Evolutionary conservation across 768 basidiomycete species (phyloP).

Genomic region (Holtermanniella nyarrowii): DNA sequence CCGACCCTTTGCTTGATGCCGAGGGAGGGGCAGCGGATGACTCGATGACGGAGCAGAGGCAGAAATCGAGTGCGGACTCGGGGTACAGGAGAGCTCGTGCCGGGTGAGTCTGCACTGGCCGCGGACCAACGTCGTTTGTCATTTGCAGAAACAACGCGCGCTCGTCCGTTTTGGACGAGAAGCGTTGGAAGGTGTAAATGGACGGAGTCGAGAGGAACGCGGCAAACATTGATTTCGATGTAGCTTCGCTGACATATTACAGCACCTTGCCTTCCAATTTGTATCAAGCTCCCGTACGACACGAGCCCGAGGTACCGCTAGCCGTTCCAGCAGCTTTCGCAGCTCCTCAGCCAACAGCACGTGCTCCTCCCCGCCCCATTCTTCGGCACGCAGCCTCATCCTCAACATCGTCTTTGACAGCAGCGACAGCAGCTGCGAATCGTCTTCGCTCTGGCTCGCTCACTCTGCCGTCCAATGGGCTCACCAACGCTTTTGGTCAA

Average conservation of each 20-base stretch:
- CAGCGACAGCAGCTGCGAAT: slow-evolving; percentile 43
- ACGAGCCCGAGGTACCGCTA: slow-evolving; percentile 53
- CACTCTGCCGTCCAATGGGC: slow-evolving; percentile 62
- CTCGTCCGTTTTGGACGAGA: too few relatives aligned
- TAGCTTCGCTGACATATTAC: neutral
- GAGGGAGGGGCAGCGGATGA: slow-evolving; percentile 47
- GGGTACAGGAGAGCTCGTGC: slow-evolving; percentile 92
- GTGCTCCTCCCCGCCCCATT: slow-evolving; percentile 19
- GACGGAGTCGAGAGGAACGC: too few relatives aligned
- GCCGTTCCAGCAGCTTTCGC: slow-evolving; percentile 49
- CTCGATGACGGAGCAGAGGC: neutral
- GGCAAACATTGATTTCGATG: too few relatives aligned
- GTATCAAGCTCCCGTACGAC: slow-evolving; percentile 72
- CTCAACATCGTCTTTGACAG: slow-evolving; percentile 20
- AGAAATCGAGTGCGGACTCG: slow-evolving; percentile 26
- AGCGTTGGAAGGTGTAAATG: too few relatives aligned
- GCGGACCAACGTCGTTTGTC: neutral
- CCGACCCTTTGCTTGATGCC: slow-evolving; percentile 46
- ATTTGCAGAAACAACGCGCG: neutral
- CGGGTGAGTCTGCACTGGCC: slow-evolving; percentile 45
- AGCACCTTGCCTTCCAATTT: slow-evolving; percentile 89
- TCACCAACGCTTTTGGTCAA: slow-evolving; percentile 74
- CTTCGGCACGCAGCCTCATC: slow-evolving; percentile 34
- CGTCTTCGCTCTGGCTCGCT: slow-evolving; percentile 87
- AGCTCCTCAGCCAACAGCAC: slow-evolving; percentile 37